These are phyloP conservation scores for Termitomyces sp. DNA, from an alignment of 768 basidiomycete genomes.

Conservation along the genomic window DNA sequence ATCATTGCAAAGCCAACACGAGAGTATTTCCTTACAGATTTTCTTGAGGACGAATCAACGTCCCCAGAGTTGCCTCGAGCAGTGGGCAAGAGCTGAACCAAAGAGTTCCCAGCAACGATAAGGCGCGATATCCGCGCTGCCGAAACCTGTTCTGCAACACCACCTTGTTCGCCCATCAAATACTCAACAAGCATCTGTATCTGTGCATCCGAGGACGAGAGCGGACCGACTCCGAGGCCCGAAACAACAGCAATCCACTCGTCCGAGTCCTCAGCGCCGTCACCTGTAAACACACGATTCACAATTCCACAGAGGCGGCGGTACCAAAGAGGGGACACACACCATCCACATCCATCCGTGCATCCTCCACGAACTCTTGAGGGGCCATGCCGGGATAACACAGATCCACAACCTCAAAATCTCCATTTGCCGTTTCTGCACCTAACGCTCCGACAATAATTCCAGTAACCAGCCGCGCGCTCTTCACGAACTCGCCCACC, in stretches of 20 bases:
- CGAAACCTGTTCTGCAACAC: constrained; percentile 52
- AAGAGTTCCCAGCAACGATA: constrained; percentile 86
- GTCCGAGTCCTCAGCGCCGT: constrained; percentile 29
- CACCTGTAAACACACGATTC: not conserved
- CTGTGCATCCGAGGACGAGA: constrained; percentile 59
- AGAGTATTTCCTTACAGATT: constrained; percentile 37
- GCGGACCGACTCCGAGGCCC: constrained; percentile 74
- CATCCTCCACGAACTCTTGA: constrained; percentile 33
- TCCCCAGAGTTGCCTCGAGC: constrained; percentile 25
- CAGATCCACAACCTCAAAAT: constrained; percentile 90
- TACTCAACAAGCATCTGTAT: constrained; percentile 89
- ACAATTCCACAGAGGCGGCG: not conserved
- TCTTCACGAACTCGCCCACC: constrained; percentile 65
- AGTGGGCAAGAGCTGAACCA: constrained; percentile 42
- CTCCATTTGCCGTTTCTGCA: constrained; percentile 81
- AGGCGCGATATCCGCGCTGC: constrained; percentile 76
- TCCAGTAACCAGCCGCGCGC: constrained; percentile 76
- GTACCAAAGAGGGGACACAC: constrained; percentile 17
- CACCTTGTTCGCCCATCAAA: constrained; percentile 79
- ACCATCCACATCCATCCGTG: constrained; percentile 69
- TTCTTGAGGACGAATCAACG: constrained; percentile 37
- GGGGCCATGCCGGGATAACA: constrained; percentile 83
- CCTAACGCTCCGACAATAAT: constrained; percentile 88
- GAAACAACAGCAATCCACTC: constrained; percentile 85
- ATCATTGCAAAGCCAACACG: not conserved